Evolutionary conservation across 2,329 filamentous ascomycete species (phyloP).

Genomic region (Exophiala alcalophila): DNA sequence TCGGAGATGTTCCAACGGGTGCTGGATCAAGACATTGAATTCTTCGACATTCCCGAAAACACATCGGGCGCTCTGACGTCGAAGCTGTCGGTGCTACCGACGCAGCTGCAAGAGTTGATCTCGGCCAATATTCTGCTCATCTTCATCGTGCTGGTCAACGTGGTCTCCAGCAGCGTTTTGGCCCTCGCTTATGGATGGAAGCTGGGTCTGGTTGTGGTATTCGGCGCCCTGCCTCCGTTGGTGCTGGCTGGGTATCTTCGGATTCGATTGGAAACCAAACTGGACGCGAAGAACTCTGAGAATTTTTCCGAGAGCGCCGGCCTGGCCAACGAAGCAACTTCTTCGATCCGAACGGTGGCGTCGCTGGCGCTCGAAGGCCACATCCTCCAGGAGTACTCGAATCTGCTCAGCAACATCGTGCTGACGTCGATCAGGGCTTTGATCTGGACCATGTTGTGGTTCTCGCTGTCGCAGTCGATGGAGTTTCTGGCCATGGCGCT

Average conservation of each 20-base stretch:
- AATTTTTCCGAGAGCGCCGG: constrained; percentile 49
- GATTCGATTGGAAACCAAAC: constrained; percentile 49
- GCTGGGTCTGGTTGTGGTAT: constrained; percentile 48
- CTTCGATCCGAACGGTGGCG: constrained; percentile 50
- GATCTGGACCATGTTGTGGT: constrained; percentile 33
- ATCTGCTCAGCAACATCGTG: constrained; percentile 30
- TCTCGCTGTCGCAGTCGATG: constrained; percentile 35
- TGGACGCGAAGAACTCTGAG: constrained; percentile 46
- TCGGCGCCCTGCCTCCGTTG: constrained; percentile 48
- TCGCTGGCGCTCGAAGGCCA: constrained; percentile 49
- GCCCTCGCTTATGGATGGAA: constrained; percentile 48
- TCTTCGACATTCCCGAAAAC: constrained; percentile 36
- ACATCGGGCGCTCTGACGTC: constrained; percentile 34
- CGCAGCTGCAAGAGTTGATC: constrained; percentile 48
- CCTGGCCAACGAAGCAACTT: constrained; percentile 51
- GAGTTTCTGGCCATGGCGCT: constrained; percentile 34
- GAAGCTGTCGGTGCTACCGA: constrained; percentile 31
- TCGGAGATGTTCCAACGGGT: constrained; percentile 30
- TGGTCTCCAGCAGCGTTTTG: constrained; percentile 47
- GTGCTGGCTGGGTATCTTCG: constrained; percentile 48
- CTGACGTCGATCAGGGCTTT: constrained; percentile 29
- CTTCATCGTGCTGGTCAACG: constrained; percentile 46
- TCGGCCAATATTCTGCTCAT: constrained; percentile 51
- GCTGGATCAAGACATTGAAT: constrained; percentile 34
- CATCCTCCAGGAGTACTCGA: constrained; percentile 37